These are phyloP conservation scores for Pleurotus eryngii DNA, from an alignment of 768 basidiomycete genomes.

Conservation along the genomic window DNA sequence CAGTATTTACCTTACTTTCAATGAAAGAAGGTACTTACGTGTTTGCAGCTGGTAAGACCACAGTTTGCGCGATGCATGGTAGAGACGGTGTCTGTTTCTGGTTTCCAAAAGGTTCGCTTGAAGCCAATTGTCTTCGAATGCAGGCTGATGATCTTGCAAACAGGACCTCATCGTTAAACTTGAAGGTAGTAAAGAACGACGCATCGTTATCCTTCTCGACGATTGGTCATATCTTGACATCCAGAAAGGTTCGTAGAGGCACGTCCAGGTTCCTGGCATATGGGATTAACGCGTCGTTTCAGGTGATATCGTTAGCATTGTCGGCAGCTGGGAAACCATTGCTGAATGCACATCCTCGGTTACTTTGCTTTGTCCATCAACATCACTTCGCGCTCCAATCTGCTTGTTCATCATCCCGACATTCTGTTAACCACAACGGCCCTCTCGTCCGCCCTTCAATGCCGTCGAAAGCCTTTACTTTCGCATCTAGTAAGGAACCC, in stretches of 20 bases:
- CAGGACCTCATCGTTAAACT: slow-evolving; percentile 53
- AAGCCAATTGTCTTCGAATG: neutral
- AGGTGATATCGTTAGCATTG: slow-evolving; percentile 83
- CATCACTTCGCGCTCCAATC: slow-evolving; percentile 60
- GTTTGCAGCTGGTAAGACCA: slow-evolving; percentile 20
- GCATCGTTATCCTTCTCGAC: slow-evolving; percentile 62
- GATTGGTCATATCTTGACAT: slow-evolving; percentile 75
- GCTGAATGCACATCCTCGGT: slow-evolving; percentile 30
- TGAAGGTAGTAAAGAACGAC: slow-evolving; percentile 31
- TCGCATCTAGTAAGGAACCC: slow-evolving; percentile 54
- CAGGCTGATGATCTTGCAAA: slow-evolving; percentile 3
- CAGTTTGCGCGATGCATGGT: slow-evolving; percentile 57
- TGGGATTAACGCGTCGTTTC: neutral
- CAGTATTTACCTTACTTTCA: neutral
- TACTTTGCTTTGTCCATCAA: slow-evolving; percentile 45
- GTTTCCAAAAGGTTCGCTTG: slow-evolving; percentile 40
- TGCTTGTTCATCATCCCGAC: slow-evolving; percentile 90
- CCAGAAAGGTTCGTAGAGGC: slow-evolving; percentile 41
- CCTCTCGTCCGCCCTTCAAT: slow-evolving; percentile 79
- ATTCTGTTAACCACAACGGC: slow-evolving; percentile 87
- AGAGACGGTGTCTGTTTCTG: slow-evolving; percentile 37
- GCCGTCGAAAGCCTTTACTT: slow-evolving; percentile 84
- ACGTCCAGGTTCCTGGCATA: neutral
- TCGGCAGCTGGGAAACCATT: slow-evolving; percentile 42
- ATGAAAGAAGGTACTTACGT: neutral